phyloP scores from a whole-genome alignment of 2,329 filamentous ascomycete species.

The Apiospora hydei region DNA sequence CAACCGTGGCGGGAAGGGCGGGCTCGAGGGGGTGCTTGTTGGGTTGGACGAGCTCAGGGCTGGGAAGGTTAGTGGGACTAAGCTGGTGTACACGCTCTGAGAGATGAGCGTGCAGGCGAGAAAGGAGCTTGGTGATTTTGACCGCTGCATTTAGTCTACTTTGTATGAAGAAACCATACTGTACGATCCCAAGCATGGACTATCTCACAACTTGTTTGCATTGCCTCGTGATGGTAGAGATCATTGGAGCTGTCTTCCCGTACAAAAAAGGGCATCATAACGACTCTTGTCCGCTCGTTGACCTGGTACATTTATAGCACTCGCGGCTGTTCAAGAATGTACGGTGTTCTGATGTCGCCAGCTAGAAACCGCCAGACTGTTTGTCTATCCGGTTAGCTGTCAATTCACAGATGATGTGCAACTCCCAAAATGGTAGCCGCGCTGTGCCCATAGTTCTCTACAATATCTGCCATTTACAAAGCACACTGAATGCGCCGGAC shows the following conservation, averaged over 20 bases:
- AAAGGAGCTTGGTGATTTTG: background rate
- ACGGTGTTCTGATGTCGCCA: background rate
- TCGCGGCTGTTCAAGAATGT: background rate
- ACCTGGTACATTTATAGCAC: background rate
- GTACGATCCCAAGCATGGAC: background rate
- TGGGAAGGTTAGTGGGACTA: conserved; percentile 49
- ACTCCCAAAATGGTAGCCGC: background rate
- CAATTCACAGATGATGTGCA: background rate
- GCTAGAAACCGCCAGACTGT: background rate
- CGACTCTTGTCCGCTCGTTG: background rate
- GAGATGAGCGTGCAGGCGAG: background rate
- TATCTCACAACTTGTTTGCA: background rate
- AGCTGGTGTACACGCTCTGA: conserved; percentile 53
- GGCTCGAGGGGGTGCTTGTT: conserved; percentile 45
- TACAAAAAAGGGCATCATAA: background rate
- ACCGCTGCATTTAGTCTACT: background rate
- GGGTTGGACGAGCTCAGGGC: conserved; percentile 44
- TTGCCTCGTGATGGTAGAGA: background rate
- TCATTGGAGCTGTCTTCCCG: background rate
- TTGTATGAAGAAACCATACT: too few relatives aligned
- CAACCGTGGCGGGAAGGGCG: conserved; percentile 36
- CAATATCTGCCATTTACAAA: background rate
- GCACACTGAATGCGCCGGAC: background rate
- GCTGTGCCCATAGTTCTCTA: background rate
- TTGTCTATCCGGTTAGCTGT: background rate